Percentiles rank a stretch among this genome's conserved stretches.
Conservation (phyloP, 1,139 yeast genomes). For the Suhomyces bolitotheri region DNA sequence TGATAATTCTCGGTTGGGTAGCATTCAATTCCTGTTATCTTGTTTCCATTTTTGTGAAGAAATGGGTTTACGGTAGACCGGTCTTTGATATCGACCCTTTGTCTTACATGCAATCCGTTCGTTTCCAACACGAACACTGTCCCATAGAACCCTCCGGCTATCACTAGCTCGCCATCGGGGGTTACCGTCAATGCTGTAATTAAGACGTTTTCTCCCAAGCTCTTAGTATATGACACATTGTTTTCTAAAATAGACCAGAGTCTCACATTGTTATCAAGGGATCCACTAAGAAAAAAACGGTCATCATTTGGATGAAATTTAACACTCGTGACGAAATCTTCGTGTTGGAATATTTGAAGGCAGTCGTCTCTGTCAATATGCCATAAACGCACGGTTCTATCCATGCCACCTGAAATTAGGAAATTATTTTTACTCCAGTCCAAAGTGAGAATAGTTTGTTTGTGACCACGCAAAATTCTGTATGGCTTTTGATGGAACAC, state of each 20-base stretch:
- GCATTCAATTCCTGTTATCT: slow-evolving; percentile 43
- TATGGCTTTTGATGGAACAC: slow-evolving; percentile 75
- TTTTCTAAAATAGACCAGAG: slow-evolving; percentile 82
- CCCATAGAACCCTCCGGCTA: slow-evolving; percentile 85
- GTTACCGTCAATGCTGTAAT: slow-evolving; percentile 72
- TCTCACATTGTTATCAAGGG: slow-evolving; percentile 74
- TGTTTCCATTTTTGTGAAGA: slow-evolving; percentile 34
- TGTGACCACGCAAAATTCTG: slow-evolving; percentile 65
- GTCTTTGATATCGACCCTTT: slow-evolving; percentile 54
- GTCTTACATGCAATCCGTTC: slow-evolving; percentile 56
- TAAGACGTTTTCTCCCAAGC: slow-evolving; percentile 55
- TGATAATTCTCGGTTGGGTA: slow-evolving; percentile 24
- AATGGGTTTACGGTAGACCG: slow-evolving; percentile 29
- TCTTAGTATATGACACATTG: slow-evolving; percentile 33
- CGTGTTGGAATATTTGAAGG: slow-evolving; percentile 66
- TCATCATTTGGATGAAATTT: slow-evolving; percentile 87
- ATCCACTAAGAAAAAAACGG: slow-evolving; percentile 81
- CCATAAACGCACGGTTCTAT: slow-evolving; percentile 81
- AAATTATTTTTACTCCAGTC: slow-evolving; percentile 92
- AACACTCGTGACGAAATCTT: slow-evolving; percentile 81
- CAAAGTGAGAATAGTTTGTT: slow-evolving; percentile 65
- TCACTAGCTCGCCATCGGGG: slow-evolving; percentile 64
- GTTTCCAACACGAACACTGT: slow-evolving; percentile 63
- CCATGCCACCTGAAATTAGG: slow-evolving; percentile 80
- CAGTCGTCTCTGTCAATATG: slow-evolving; percentile 69